phyloP scores from a whole-genome alignment of 352 stramenopile species.

The Thraustochytrium sp. region DNA sequence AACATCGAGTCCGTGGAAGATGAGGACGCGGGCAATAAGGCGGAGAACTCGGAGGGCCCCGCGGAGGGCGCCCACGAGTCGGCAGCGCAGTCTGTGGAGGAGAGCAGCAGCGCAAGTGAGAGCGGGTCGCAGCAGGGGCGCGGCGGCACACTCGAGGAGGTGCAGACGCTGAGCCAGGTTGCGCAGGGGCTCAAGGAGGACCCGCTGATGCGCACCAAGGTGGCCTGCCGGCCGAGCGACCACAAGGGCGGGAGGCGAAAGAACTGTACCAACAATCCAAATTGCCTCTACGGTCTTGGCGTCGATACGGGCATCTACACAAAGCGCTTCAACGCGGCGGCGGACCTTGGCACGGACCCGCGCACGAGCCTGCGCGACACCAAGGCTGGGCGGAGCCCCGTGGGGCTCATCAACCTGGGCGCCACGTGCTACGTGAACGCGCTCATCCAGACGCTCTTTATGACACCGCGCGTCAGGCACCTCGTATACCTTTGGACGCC shows the following conservation, averaged over 20 bases:
- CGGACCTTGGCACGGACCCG: background rate
- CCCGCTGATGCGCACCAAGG: background rate
- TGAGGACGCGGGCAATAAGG: too few relatives aligned
- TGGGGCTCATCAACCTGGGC: slow-evolving; percentile 54
- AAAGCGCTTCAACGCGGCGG: background rate
- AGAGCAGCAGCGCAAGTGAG: too few relatives aligned
- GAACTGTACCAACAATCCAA: slow-evolving; percentile 73
- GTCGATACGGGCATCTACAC: slow-evolving; percentile 54
- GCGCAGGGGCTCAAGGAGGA: background rate
- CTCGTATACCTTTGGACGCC: slow-evolving; percentile 71
- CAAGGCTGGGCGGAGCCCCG: slow-evolving; percentile 48
- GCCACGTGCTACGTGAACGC: slow-evolving; percentile 58
- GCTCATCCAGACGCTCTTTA: slow-evolving; percentile 55
- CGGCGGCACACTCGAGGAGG: too few relatives aligned
- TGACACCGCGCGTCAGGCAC: slow-evolving; percentile 63
- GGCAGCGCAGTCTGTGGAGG: too few relatives aligned
- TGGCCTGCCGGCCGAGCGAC: background rate
- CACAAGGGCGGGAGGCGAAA: background rate
- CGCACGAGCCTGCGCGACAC: background rate
- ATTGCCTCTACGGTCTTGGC: slow-evolving; percentile 72
- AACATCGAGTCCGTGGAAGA: too few relatives aligned
- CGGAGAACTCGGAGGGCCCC: too few relatives aligned
- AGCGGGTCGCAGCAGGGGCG: too few relatives aligned
- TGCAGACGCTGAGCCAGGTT: background rate
- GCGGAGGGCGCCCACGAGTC: too few relatives aligned